phyloP scores from a whole-genome alignment of 805 yeast species.

The Yarrowia divulgata region DNA sequence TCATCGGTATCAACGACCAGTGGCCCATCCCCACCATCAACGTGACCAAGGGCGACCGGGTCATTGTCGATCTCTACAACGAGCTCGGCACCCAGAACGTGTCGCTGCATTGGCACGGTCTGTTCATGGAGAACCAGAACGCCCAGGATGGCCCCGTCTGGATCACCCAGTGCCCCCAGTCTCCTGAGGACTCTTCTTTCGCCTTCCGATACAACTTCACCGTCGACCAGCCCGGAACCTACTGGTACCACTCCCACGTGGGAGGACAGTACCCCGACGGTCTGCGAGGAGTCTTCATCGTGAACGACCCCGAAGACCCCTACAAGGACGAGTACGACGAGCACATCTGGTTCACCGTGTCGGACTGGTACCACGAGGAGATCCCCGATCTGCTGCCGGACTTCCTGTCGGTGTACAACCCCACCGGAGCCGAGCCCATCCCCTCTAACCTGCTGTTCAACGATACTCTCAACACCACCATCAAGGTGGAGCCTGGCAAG shows the following conservation, averaged over 20 bases:
- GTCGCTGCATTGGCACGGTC: slow-evolving; percentile 90
- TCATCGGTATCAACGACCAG: slow-evolving; percentile 69
- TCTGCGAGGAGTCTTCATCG: slow-evolving; percentile 62
- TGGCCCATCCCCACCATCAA: slow-evolving; percentile 89
- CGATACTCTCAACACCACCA: slow-evolving; percentile 65
- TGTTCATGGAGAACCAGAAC: slow-evolving; percentile 77
- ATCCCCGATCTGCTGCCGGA: slow-evolving; percentile 58
- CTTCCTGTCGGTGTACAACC: slow-evolving; percentile 79
- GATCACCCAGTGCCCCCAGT: slow-evolving; percentile 90
- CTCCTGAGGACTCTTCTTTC: slow-evolving; percentile 62
- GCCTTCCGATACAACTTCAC: slow-evolving; percentile 86
- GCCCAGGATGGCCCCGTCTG: slow-evolving; percentile 92
- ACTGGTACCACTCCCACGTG: slow-evolving; percentile 97
- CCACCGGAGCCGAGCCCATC: slow-evolving; percentile 98
- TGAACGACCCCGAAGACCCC: slow-evolving; percentile 72
- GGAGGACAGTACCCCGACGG: slow-evolving; percentile 94
- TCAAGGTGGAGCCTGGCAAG: slow-evolving; percentile 76
- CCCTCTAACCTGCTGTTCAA: slow-evolving; percentile 83
- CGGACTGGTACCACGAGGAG: slow-evolving; percentile 88
- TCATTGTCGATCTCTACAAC: slow-evolving; percentile 75
- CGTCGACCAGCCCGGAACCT: slow-evolving; percentile 86
- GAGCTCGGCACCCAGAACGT: slow-evolving; percentile 74
- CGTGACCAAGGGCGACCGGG: slow-evolving; percentile 80
- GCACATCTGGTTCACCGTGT: slow-evolving; percentile 69
- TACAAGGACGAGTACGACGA: slow-evolving; percentile 73